Percentiles rank a stretch among this genome's conserved stretches.
These are phyloP conservation scores for Saturnispora sanitii DNA, from an alignment of 805 yeast genomes.

Conservation along the genomic window DNA sequence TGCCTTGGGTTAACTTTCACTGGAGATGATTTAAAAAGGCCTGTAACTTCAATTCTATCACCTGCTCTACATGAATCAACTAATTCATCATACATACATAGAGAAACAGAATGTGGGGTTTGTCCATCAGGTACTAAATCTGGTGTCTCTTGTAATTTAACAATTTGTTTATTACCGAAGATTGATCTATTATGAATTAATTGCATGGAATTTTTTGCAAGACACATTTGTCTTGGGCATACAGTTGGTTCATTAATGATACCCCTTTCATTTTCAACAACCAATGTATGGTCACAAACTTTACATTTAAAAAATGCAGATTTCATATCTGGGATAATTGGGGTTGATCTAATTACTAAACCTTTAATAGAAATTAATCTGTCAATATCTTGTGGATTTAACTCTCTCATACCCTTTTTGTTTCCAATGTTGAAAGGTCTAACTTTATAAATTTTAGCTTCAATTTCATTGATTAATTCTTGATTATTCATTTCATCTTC, in stretches of 20 bases:
- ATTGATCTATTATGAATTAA: constrained; percentile 85
- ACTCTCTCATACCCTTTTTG: constrained; percentile 75
- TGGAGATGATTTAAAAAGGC: constrained; percentile 87
- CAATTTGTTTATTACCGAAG: constrained; percentile 91
- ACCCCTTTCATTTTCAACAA: constrained; percentile 91
- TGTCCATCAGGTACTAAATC: constrained; percentile 97
- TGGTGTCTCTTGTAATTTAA: constrained; percentile 72
- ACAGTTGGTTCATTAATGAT: constrained; percentile 84
- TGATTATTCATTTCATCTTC: constrained; percentile 30
- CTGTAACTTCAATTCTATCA: constrained; percentile 91
- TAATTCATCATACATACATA: constrained; percentile 91
- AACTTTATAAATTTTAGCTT: constrained; percentile 72
- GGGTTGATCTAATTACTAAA: constrained; percentile 74
- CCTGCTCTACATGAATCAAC: constrained; percentile 95
- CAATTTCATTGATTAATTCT: constrained; percentile 51
- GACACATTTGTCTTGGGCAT: constrained; percentile 87
- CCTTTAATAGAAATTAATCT: constrained; percentile 88
- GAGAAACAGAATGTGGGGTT: constrained; percentile 91
- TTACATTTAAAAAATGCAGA: constrained; percentile 92
- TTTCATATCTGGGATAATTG: constrained; percentile 96
- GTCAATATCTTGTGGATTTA: constrained; percentile 91
- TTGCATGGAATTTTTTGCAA: constrained; percentile 77
- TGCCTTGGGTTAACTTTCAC: constrained; percentile 80
- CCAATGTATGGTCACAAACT: constrained; percentile 87
- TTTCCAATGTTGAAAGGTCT: constrained; percentile 80